These are phyloP conservation scores for Patellifolia procumbens DNA, from an alignment of 179 eudicot genomes.

Conservation along the genomic window DNA sequence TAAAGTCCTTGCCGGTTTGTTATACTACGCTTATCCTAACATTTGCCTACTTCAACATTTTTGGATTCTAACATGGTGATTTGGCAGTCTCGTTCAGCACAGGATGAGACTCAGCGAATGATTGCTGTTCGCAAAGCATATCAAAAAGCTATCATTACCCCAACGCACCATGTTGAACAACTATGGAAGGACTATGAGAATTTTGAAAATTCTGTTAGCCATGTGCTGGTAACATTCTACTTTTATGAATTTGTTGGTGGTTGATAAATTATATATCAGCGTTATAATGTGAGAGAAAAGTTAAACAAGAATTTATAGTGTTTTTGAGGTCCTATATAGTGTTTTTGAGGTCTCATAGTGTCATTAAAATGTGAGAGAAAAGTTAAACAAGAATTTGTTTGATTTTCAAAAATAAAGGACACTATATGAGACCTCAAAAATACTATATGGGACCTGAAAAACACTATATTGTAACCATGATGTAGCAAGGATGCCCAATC, in stretches of 20 bases:
- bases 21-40: constrained; percentile 15
- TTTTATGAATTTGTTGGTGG: background rate
- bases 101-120: constrained; percentile 93
- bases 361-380: no score
- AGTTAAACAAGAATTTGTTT: no score
- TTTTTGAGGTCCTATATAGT: no score
- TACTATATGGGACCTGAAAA: no score
- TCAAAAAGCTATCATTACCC: constrained; percentile 91
- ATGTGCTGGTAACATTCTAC: constrained; percentile 63
- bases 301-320: no score
- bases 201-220: constrained; percentile 97
- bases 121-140: constrained; percentile 75
- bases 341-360: no score
- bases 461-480: no score
- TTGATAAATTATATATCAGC: background rate
- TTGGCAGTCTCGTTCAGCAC: constrained; percentile 73
- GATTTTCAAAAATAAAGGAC: no score
- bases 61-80: constrained; percentile 17
- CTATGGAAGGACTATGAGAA: constrained; percentile 97
- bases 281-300: no score
- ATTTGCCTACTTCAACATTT: background rate
- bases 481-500: no score
- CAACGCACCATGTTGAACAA: constrained; percentile 88
- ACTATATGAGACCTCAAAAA: no score
- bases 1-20: constrained; percentile 83